phyloP scores from a whole-genome alignment of 176 grass and related monocot species.

The Tillandsia leiboldiana region DNA sequence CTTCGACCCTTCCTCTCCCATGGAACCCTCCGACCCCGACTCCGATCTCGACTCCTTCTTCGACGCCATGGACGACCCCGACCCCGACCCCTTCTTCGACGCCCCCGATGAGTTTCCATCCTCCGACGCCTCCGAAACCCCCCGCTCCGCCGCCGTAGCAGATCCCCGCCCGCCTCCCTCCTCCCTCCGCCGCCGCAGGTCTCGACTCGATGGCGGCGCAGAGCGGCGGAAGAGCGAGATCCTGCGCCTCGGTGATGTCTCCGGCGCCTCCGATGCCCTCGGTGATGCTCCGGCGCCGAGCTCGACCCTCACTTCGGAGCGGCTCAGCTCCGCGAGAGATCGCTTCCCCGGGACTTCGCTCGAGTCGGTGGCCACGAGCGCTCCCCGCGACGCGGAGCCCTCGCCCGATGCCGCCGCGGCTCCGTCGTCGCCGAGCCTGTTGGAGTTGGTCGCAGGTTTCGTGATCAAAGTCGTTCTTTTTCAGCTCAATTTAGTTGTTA shows the following conservation, averaged over 20 bases:
- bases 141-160: constrained; percentile 3
- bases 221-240: background rate
- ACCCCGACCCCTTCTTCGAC: constrained; percentile 33
- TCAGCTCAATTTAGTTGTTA: constrained; percentile 49
- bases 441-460: constrained; percentile 37
- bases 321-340: background rate
- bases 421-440: constrained; percentile 5
- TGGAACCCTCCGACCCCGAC: constrained; percentile 26
- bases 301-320: constrained; percentile 6
- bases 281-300: background rate
- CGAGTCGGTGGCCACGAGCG: background rate
- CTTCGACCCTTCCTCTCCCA: background rate
- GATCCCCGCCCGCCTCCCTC: background rate
- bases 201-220: background rate
- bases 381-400: constrained; percentile 8
- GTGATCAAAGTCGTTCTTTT: constrained; percentile 56
- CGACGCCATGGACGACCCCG: constrained; percentile 25
- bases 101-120: constrained; percentile 25
- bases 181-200: constrained; percentile 15
- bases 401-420: constrained; percentile 14
- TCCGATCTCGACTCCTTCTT: constrained; percentile 20
- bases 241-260: background rate
- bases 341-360: background rate
- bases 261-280: background rate
- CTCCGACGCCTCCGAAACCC: background rate